Percentiles rank a stretch among this genome's conserved stretches.
phyloP scores from a whole-genome alignment of 177 flowering plant genomes.

The Vitis hybrid region DNA sequence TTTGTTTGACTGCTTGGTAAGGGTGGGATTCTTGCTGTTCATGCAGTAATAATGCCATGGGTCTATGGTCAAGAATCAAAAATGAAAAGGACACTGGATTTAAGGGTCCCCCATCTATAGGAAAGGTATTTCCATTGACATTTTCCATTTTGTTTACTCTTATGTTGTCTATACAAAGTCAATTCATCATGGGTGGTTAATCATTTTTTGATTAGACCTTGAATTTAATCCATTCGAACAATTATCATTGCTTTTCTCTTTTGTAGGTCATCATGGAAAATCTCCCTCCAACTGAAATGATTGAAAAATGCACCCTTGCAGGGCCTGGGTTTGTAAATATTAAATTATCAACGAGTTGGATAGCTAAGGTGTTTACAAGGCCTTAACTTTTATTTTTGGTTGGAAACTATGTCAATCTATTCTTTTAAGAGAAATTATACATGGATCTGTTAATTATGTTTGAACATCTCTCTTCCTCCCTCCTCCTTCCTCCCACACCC shows the following conservation, averaged over 20 bases:
- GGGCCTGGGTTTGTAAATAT: constrained; percentile 95
- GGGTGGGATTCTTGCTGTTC: not conserved
- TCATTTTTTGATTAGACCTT: not conserved
- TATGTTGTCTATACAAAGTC: not conserved
- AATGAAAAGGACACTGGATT: constrained; percentile 49
- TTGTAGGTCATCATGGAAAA: constrained; percentile 74
- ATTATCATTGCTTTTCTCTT: not conserved
- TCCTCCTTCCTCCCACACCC: no score
- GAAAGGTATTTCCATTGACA: constrained; percentile 53
- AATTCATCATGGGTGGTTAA: not conserved
- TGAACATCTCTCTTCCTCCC: no score
- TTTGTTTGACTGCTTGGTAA: not conserved
- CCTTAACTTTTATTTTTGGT: not conserved
- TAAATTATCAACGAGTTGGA: constrained; percentile 70
- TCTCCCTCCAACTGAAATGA: constrained; percentile 80
- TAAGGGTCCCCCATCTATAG: constrained; percentile 68
- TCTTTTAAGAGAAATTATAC: not conserved
- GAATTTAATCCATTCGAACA: not conserved
- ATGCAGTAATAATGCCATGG: constrained; percentile 93
- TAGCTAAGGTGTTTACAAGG: constrained; percentile 64
- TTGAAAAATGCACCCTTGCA: constrained; percentile 76
- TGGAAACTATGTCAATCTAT: not conserved
- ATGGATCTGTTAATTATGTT: no score
- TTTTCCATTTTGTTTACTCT: not conserved
- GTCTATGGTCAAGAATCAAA: constrained; percentile 71